Conservation (phyloP, 495 filamentous ascomycete species). For the Neurospora intermedia region DNA sequence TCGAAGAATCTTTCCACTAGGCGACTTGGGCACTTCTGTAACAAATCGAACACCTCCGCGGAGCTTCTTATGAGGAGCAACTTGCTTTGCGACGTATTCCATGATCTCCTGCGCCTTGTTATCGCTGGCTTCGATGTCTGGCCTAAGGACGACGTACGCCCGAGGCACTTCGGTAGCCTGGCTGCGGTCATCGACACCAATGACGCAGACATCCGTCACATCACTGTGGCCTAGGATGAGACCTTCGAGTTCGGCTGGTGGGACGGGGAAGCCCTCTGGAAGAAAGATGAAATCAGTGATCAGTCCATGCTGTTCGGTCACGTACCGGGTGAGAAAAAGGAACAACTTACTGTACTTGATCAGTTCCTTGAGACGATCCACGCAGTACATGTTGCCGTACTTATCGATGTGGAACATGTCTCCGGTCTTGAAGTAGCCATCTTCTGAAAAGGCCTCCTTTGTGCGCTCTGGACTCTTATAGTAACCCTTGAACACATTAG, state of each 20-base stretch:
- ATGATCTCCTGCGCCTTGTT: constrained; percentile 51
- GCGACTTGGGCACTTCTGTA: constrained; percentile 74
- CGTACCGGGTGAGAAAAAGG: neutral
- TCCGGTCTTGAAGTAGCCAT: constrained; percentile 80
- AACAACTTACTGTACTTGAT: constrained; percentile 61
- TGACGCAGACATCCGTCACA: constrained; percentile 77
- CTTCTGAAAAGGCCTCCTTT: constrained; percentile 49
- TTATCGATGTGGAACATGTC: constrained; percentile 55
- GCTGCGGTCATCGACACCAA: constrained; percentile 60
- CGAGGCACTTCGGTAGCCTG: constrained; percentile 73
- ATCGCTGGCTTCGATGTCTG: constrained; percentile 35
- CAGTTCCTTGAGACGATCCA: constrained; percentile 81
- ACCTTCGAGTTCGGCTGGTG: constrained; percentile 83
- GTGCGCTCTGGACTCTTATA: constrained; percentile 59
- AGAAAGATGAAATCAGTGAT: neutral
- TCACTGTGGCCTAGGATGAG: constrained; percentile 57
- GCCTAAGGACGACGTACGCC: constrained; percentile 64
- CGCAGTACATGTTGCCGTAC: constrained; percentile 48
- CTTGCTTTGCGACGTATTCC: constrained; percentile 45
- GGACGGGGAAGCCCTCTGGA: constrained; percentile 69
- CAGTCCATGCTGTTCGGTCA: neutral
- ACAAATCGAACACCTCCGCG: constrained; percentile 77
- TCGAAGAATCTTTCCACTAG: constrained; percentile 80
- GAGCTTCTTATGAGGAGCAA: constrained; percentile 64
- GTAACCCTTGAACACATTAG: constrained; percentile 69